Evolutionary conservation across 306 rosid genomes (phyloP), one percentile per base, ranked within the genome.

Genomic region (Cicer bijugum): DNA sequence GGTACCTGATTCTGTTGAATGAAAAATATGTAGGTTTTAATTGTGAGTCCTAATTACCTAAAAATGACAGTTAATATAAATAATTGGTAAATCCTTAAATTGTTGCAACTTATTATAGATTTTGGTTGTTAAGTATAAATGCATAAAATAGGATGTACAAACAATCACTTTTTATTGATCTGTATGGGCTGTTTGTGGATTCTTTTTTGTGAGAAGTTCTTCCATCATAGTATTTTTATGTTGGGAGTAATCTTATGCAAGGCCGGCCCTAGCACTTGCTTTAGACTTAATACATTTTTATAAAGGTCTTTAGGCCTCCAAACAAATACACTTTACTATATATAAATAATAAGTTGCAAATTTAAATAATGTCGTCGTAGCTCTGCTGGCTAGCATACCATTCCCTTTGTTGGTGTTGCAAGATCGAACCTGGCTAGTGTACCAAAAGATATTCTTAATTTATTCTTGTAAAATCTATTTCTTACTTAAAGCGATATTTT

Each of bases 1-100:
- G 48, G 47, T 12, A 38, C 62, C 40, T 77, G 15, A 23, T 60
- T 75, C 69, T 67, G 42, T 63, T 23, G n/a, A 58, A 72, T 39
- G 44, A 20, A 61, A 44, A 74, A 75, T 45, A 10, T 79, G 63
- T 16, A 63, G 33, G 55, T 81, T 68, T 76, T 71, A 62, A 12
- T 44, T 53, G 69, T 23, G 28, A 81, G 44, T 67, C 48, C 43
- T 74, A 37, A 23, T 51, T 44, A 45, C 67, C 47, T 37, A 75
- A 52, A 59, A 16, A 10, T 43, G 58, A 45, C 16, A 56, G 48
- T 11, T 62, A 48, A 23, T 56, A 28, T 47, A 82, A 72, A 48
- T 55, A 40, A 40, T 42, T 37, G 17, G 61, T 19, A 50, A 15
- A 16, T 57, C 56, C 47, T 70, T 71, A 8, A 46, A 73, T 68